These are phyloP conservation scores for Nitzschia inconspicua DNA, from an alignment of 108 stramenopile species.

Conservation along the genomic window DNA sequence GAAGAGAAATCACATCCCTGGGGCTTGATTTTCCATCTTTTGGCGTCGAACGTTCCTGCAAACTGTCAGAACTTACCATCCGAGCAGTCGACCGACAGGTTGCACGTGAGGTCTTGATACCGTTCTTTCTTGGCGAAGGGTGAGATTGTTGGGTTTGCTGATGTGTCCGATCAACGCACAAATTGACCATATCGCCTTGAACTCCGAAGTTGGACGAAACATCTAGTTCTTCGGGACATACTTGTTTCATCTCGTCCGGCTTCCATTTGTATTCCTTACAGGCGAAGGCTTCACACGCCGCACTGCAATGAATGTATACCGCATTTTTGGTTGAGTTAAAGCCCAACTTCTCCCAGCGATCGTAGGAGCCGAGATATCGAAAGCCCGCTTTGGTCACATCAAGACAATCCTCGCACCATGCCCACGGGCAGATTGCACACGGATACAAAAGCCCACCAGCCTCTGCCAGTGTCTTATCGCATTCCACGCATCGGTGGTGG, in stretches of 20 bases:
- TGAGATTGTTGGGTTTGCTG: too few species aligned
- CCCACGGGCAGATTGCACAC: conserved; percentile 63
- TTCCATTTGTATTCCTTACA: conserved; percentile 36
- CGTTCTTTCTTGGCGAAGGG: too few species aligned
- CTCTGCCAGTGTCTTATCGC: conserved; percentile 43
- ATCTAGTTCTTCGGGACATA: conserved; percentile 40
- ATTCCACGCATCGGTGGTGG: conserved; percentile 76
- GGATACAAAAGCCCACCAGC: conserved; percentile 87
- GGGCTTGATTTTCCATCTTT: too few species aligned
- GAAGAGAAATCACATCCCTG: too few species aligned
- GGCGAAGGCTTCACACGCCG: conserved; percentile 44
- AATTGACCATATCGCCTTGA: too few species aligned
- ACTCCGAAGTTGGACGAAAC: conserved; percentile 44
- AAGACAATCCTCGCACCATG: conserved; percentile 87
- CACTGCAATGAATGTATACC: conserved; percentile 62
- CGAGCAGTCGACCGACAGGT: too few species aligned
- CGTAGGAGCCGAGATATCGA: conserved; percentile 26
- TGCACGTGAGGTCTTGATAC: too few species aligned
- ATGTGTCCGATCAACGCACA: too few species aligned
- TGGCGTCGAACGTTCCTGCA: too few species aligned
- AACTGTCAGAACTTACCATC: too few species aligned
- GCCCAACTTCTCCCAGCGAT: conserved; percentile 47
- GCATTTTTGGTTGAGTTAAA: conserved; percentile 34
- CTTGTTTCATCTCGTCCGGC: conserved; percentile 2
- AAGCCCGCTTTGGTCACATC: conserved; percentile 36